Conservation (phyloP, 164 flowering plant species). For the Umbellularia californica region DNA sequence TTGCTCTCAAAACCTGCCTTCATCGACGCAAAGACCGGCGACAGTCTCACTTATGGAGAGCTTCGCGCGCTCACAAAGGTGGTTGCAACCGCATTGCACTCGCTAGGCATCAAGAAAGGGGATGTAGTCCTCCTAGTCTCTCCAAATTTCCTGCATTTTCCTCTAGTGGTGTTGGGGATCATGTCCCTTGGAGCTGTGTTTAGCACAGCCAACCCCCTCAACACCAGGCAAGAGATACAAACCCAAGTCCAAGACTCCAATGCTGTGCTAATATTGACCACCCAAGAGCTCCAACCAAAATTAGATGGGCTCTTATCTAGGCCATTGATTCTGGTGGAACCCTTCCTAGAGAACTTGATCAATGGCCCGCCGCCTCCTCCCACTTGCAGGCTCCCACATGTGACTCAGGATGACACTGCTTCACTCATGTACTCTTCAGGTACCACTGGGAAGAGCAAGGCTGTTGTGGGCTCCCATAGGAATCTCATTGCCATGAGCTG, state of each 20-base stretch:
- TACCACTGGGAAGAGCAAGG: slow-evolving; percentile 32
- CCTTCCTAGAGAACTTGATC: slow-evolving; percentile 11
- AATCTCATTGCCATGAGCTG: slow-evolving; percentile 21
- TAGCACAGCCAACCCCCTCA: slow-evolving; percentile 26
- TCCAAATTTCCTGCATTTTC: slow-evolving; percentile 23
- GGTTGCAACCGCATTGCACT: slow-evolving; percentile 8
- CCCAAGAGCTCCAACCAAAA: slow-evolving; percentile 17
- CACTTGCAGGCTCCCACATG: neutral
- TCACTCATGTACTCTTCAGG: slow-evolving; percentile 33
- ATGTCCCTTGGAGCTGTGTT: slow-evolving; percentile 26
- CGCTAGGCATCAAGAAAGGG: slow-evolving; percentile 21
- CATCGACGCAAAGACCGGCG: slow-evolving; percentile 21
- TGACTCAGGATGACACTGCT: slow-evolving; percentile 16
- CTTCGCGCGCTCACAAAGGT: slow-evolving; percentile 11
- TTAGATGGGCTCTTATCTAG: slow-evolving; percentile 12
- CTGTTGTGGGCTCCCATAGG: slow-evolving; percentile 24
- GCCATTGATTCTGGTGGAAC: slow-evolving; percentile 8
- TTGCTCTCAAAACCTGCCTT: slow-evolving; percentile 21
- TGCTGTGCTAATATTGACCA: slow-evolving; percentile 19
- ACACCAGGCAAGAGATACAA: slow-evolving; percentile 18
- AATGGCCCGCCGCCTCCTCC: neutral
- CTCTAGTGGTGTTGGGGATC: slow-evolving; percentile 20
- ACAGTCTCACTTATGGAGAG: slow-evolving; percentile 15
- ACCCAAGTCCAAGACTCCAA: slow-evolving; percentile 20
- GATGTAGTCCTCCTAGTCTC: slow-evolving; percentile 24